Evolutionary conservation across 108 stramenopile genomes (phyloP).

Genomic region (Ochromonas danica): DNA sequence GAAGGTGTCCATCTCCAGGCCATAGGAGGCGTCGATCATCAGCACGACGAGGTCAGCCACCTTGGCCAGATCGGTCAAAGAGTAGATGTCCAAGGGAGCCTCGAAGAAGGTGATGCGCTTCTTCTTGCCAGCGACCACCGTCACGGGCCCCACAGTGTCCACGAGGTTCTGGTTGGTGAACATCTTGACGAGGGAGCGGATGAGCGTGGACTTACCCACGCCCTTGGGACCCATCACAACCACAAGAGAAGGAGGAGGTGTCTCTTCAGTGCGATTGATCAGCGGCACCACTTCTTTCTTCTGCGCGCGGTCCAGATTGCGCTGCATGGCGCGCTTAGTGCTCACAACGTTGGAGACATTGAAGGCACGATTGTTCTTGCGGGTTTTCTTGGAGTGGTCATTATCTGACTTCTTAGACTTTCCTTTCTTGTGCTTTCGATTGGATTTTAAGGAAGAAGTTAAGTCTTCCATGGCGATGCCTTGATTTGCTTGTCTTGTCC

Average conservation of each 20-base stretch:
- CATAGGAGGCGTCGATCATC: conserved; percentile 94
- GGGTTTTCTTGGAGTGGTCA: neutral
- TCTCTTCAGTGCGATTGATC: conserved; percentile 45
- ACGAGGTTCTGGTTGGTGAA: conserved; percentile 88
- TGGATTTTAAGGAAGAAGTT: neutral
- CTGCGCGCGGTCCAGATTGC: conserved; percentile 88
- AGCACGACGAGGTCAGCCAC: conserved; percentile 93
- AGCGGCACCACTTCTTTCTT: conserved; percentile 91
- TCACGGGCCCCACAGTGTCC: conserved; percentile 84
- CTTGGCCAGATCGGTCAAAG: conserved; percentile 97
- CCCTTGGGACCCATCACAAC: conserved; percentile 92
- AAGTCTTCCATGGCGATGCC: no score
- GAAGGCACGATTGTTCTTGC: conserved; percentile 84
- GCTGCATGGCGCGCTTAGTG: conserved; percentile 85
- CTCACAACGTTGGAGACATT: conserved; percentile 85
- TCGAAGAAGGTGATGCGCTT: conserved; percentile 89
- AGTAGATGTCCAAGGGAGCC: conserved; percentile 83
- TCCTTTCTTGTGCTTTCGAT: neutral
- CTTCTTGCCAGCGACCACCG: conserved; percentile 85
- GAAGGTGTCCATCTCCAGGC: conserved; percentile 99
- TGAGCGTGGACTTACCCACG: conserved; percentile 90
- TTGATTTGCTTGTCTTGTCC: no score
- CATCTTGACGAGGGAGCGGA: conserved; percentile 88
- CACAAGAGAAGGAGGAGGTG: conserved; percentile 70
- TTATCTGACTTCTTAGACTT: conserved; percentile 9